Evolutionary conservation across 345 rosid species (phyloP), one percentile per base, ranked within the genome.

Genomic region (Clarkia xantiana): DNA sequence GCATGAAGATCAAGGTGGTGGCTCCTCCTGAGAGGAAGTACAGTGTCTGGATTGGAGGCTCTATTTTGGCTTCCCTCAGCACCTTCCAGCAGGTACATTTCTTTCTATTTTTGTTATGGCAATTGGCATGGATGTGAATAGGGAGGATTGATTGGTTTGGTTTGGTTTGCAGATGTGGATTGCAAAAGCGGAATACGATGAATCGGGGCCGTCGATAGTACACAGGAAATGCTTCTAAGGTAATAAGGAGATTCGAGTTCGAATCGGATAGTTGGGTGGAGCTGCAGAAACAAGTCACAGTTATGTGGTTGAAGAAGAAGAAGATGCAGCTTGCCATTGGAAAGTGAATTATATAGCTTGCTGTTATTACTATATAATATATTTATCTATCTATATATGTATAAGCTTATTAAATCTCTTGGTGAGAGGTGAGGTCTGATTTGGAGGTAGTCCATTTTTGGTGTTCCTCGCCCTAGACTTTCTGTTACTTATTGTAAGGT

Each of bases 1-100:
- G 94, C 76, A 86, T 80, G 96, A 86, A 86, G 74, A 83, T 86
- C 64, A 87, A 87, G 76, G 96, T 87, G 12, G 96, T 81, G 25
- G 94, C 91, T 1, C 91, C 96, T 23, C 94, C 94, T 0, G 91
- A 84, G 71, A 84, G 94, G 74, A 88, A 84, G 61, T 84, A 88
- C 71, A 79, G 86, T 64, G 97, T 84, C 66, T 88, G 94, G 93
- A 88, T 88, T 13, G 94, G 97, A 40, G 93, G 94, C 2, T 84
- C 97, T 29, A 84, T 81, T 70, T 64, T 88, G 76, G 94, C 93
- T 6, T 88, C 94, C 50, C 91, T 84, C 57, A 88, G 94, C 75
- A 84, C 97, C 53, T 88, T 88, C 82, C 97, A 88, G 74, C 97
- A 88, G 83, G 95, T 61, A 40, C 10, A 34, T 60, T 11, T 8